Evolutionary conservation across 164 flowering plant genomes (phyloP), one percentile per base, ranked within the genome.

Genomic region (Macadamia integrifolia): DNA sequence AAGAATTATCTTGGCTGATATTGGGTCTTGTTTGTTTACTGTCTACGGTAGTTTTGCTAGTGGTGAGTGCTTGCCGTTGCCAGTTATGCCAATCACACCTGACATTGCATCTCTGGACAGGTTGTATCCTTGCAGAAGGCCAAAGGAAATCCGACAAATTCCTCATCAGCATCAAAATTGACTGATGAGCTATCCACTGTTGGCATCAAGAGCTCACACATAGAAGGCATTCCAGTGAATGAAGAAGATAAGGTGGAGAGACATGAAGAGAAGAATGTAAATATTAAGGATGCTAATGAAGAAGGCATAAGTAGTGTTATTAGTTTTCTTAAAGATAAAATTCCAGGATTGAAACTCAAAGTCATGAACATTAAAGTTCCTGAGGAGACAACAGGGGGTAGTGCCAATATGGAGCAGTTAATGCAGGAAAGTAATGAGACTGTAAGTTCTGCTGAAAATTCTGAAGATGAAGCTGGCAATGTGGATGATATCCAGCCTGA

Each of bases 281-380:
- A 80, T 72, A 69, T 81, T 60, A 90, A 88, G 72, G 97, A 78
- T 69, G 86, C 82, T 69, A 85, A 87, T 73, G 98, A 94, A 76
- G 99, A 92, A 72, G 99, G 90, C 69, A 82, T 94, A 67, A 90
- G 80, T 69, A 87, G 87, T 58, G 92, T 94, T 55, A 80, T 92
- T 35, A 85, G 85, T 65, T 93, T 89, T 79, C 86, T 93, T 13
- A 93, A 88, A 72, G 93, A 86, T 13, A 87, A 86, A 75, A 87
- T 93, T 73, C 98, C 98, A 3, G 92, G 90, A 46, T 74, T 94
- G 65, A 92, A 90, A 80, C 81, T 90, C 23, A 87, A 94, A 78
- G 87, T 91, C 64, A 87, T 82, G 87, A 84, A 88, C 14, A 59
- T 84, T 23, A 74, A 80, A 74, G 82, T 83, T 17, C 44, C 81